A percentile compares a stretch with the other conserved stretches of the same genome.
Conservation (phyloP, 768 basidiomycete species). For the Tulasnella sp. region DNA sequence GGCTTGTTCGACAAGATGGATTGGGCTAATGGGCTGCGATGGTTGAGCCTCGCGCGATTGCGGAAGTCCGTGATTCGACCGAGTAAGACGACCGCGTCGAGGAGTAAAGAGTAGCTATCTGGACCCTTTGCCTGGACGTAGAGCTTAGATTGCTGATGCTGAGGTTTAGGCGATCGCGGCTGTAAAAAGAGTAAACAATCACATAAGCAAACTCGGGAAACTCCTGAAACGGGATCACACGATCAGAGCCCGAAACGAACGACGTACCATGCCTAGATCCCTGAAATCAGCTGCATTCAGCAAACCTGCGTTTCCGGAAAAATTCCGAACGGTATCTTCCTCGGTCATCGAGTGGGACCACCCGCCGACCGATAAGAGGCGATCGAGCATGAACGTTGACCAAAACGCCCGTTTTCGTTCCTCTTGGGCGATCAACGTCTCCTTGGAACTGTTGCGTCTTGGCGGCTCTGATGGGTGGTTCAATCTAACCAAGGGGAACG, state of each 20-base stretch:
- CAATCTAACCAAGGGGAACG: neutral
- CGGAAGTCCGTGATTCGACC: slow-evolving; percentile 16
- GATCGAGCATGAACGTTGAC: slow-evolving; percentile 24
- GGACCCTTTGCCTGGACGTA: neutral
- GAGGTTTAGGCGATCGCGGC: neutral
- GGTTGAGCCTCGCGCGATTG: neutral
- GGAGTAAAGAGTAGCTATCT: slow-evolving; percentile 18
- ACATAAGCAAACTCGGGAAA: neutral
- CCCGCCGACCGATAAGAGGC: slow-evolving; percentile 11
- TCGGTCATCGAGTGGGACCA: slow-evolving; percentile 8
- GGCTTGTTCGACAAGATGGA: neutral
- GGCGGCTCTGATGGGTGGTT: neutral
- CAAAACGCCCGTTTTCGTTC: slow-evolving; percentile 21
- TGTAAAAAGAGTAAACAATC: neutral
- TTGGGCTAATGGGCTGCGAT: neutral
- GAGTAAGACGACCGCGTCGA: slow-evolving; percentile 19
- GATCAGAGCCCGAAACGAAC: neutral
- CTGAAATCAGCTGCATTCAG: slow-evolving; percentile 3
- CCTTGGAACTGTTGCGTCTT: neutral
- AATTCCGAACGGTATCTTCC: slow-evolving; percentile 10
- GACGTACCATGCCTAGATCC: slow-evolving; percentile 20
- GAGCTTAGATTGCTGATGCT: neutral
- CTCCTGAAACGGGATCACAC: too few relatives aligned
- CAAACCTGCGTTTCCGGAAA: neutral
- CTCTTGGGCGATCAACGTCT: neutral